Base-by-base conservation (phyloP, 768 basidiomycete species). In the Cystobasidium onofrii region DNA sequence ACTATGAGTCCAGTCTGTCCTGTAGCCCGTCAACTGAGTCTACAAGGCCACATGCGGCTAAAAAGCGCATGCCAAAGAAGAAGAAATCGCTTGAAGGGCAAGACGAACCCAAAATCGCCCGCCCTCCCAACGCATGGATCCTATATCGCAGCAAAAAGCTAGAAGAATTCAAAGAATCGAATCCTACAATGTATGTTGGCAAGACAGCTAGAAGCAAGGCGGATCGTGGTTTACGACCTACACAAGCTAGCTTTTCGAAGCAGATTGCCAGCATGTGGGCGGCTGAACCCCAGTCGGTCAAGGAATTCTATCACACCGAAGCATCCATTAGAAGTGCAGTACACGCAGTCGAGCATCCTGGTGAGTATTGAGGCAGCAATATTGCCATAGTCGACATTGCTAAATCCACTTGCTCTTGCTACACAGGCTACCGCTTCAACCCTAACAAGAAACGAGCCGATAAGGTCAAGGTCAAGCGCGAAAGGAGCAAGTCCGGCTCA, bases 71-170 rank as follows among this genome's bases (percentile, higher is more conserved):
- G 7, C 9, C 63, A 64, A 41, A 33, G 31, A 64, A 41, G 10
- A 25, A 2, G 18, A 64, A 41, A 9, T 61, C 57, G 17, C 10
- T 25, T 3, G 23, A 50, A 50, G 18, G 15, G 3, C 3, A 50
- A 17, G 46, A n/a, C 18, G 46, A 7, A 9, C 12, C 41, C 13
- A 67, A 67, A 25, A 74, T 73, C 33, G n/a, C 88, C 12, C 85
- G 90, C 0, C 90, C 90, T 1, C 86, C 87, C 12, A 92, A 91
- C 79, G 87, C 90, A 0, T 92, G 89, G 89, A 91, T 92, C 73
- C 76, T 91, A 18, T 92, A 89, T 80, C 86, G 90, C 50, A 86
- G 88, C 1, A 84, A 86, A 75, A 86, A 85, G 78, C 82, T 86
- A 52, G 81, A 80, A 74, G 79, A 82, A 13, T 79, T 88, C 64